Base-by-base conservation (phyloP, 345 rosid genomes). In the Gossypium herbaceum region DNA sequence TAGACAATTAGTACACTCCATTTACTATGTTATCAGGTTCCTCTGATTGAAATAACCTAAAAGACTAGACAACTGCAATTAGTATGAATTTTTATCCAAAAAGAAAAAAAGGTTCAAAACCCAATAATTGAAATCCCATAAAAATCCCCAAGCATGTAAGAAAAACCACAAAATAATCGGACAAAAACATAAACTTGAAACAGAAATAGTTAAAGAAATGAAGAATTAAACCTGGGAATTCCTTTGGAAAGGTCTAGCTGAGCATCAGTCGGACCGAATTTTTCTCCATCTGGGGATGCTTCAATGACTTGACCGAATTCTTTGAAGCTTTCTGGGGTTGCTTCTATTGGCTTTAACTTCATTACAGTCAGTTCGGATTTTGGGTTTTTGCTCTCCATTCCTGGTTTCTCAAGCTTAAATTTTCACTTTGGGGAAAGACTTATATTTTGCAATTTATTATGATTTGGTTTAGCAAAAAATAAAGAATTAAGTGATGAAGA, bases 181-280 rank as follows among this genome's bases (percentile, higher is more conserved):
- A 43, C 25, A 65, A n/a, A 45, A 45, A 20, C 55, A 47, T 12
- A 44, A 19, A 45, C 22, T 47, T 68, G 41, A 7, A 68, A 68
- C 56, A 22, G 16, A 22, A 24, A 29, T 60, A 22, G 3, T 24
- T 24, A 24, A 16, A 24, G 19, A 67, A 20, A 15, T 1, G 11
- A 50, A 68, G 5, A 16, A 24, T 11, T 24, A 47, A 50, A 68
- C 72, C 72, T 68, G 57, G 72, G 72, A 68, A 48, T 68, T 68
- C 72, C 72, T 48, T 48, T 68, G 72, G 72, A 68, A 68, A 71
- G 74, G 61, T 71, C 74, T 29, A 71, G 22, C 12, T 71, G 74
- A 54, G 74, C 74, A 71, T 71, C 63, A 5, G 55, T n/a, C 12
- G 74, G 74, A 34, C 74, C 74, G 55, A 54, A 71, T 27, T 71